Conservation (phyloP, 139 green algal species). For the Raphidocelis subcapitata region DNA sequence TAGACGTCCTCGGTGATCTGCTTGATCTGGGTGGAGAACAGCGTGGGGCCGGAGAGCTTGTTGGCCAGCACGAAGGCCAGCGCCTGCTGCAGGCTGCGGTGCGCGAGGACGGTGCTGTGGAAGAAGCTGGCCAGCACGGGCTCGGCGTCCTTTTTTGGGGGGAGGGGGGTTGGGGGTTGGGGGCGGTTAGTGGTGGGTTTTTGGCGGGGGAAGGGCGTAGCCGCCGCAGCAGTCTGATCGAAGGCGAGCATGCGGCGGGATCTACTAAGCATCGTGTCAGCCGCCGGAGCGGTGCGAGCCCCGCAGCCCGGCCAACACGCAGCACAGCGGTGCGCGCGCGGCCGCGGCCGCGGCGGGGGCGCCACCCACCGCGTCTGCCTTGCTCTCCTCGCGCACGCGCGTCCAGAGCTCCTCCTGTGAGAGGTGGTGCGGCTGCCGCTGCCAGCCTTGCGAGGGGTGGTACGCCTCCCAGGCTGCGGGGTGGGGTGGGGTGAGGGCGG, state of each 20-base stretch:
- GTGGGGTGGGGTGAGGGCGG: too few relatives aligned
- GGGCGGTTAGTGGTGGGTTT: neutral
- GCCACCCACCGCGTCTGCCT: slow-evolving; percentile 40
- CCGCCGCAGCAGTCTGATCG: neutral
- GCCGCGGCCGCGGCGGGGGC: neutral
- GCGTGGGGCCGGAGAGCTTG: slow-evolving; percentile 83
- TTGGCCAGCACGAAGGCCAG: slow-evolving; percentile 94
- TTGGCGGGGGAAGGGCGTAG: neutral
- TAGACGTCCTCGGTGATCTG: slow-evolving; percentile 46
- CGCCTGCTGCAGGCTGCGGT: slow-evolving; percentile 71
- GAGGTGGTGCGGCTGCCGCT: slow-evolving; percentile 45
- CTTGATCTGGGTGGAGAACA: slow-evolving; percentile 88
- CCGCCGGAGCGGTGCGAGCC: too few relatives aligned
- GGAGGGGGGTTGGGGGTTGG: neutral
- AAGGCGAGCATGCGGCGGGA: too few relatives aligned
- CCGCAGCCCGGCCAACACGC: neutral
- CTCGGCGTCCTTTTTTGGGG: slow-evolving; percentile 58
- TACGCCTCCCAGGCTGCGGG: slow-evolving; percentile 1
- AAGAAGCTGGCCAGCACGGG: slow-evolving; percentile 85
- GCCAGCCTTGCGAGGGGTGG: slow-evolving; percentile 55
- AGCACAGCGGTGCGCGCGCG: neutral
- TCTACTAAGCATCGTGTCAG: neutral
- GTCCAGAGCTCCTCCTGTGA: slow-evolving; percentile 60
- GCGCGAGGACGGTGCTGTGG: slow-evolving; percentile 88
- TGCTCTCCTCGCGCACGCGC: slow-evolving; percentile 58